Conservation (phyloP, 352 stramenopile species). For the Phytopythium litorale region DNA sequence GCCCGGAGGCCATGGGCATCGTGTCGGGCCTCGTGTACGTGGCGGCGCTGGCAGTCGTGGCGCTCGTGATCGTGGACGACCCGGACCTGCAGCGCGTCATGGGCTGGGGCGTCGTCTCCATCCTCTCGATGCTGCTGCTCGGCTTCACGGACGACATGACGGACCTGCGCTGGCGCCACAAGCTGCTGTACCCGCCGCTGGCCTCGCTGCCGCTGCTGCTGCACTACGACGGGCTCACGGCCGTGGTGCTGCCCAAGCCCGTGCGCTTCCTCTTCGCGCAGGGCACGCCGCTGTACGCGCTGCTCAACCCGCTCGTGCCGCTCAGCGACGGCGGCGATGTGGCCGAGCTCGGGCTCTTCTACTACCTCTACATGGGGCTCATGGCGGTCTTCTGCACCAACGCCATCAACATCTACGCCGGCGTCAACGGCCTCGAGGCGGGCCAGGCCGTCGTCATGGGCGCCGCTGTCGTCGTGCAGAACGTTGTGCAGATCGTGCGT, state of each 20-base stretch:
- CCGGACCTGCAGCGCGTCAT: conserved; percentile 69
- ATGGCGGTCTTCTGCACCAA: conserved; percentile 99
- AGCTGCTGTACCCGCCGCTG: conserved; percentile 95
- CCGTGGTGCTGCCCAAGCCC: conserved; percentile 91
- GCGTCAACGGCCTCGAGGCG: conserved; percentile 98
- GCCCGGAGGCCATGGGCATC: conserved; percentile 85
- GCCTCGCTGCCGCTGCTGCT: conserved; percentile 96
- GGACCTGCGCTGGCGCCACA: conserved; percentile 95
- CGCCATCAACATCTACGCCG: conserved; percentile 99
- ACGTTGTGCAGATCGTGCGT: conserved; percentile 92
- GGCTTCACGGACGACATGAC: conserved; percentile 96
- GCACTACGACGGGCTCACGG: conserved; percentile 95
- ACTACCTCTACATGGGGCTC: conserved; percentile 98
- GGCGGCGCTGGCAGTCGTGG: conserved; percentile 56
- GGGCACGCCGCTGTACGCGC: conserved; percentile 43
- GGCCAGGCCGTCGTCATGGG: conserved; percentile 93
- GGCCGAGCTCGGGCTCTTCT: conserved; percentile 92
- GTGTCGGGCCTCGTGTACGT: conserved; percentile 87
- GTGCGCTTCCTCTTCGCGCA: conserved; percentile 71
- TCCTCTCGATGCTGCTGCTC: conserved; percentile 91
- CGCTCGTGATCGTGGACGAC: conserved; percentile 67
- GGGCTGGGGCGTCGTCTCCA: conserved; percentile 76
- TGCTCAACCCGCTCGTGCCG: conserved; percentile 61
- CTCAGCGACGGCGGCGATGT: conserved; percentile 82
- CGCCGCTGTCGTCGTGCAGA: conserved; percentile 94